Evolutionary conservation across 2,329 filamentous ascomycete genomes (phyloP), one percentile per base, ranked within the genome.

Genomic region (Xylaria arbuscula): DNA sequence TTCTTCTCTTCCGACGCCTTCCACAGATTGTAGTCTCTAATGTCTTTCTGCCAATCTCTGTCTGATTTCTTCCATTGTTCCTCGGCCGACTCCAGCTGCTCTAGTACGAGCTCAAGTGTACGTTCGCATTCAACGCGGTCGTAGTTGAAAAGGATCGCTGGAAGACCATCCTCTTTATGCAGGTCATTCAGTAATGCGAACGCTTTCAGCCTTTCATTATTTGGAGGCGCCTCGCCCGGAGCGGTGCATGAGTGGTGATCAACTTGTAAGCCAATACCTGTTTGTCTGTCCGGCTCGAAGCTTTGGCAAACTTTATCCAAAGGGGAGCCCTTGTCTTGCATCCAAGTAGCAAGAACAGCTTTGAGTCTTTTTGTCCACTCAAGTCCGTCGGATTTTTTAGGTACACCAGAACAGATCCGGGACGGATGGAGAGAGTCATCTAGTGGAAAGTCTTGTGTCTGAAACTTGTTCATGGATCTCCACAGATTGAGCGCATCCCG

Each of bases 91-190:
- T 84, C 76, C 0, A 94, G 80, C 66, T 88, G 82, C 0, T 78
- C 72, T 1, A 90, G 76, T 0, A 94, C 73, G 0, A 79, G 74
- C 28, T 77, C 72, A 32, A 87, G 85, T 34, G 91, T 86, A 10
- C 78, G 77, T 77, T 93, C 91, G 73, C 92, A 94, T 36, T 81
- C 78, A 1, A 78, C 78, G 56, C 91, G 88, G 71, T 94, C 90
- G 72, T 92, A 95, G 75, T 93, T 92, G 82, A 95, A 95, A 1
- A 94, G 78, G 13, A 95, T 88, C 0, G 90, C 92, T 0, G 92
- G 92, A 0, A 95, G 82, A 0, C 90, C 90, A 64, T 88, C 86
- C 64, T 89, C 86, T 17, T 83, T 81, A 57, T 92, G 86, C 0
- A 94, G 82, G 38, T 89, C 85, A 17, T 81, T 83, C 0, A 91